Percentiles rank a stretch among this genome's conserved stretches.
phyloP scores from a whole-genome alignment of 2,329 filamentous ascomycete genomes.

The Aspergillus phoenicis region DNA sequence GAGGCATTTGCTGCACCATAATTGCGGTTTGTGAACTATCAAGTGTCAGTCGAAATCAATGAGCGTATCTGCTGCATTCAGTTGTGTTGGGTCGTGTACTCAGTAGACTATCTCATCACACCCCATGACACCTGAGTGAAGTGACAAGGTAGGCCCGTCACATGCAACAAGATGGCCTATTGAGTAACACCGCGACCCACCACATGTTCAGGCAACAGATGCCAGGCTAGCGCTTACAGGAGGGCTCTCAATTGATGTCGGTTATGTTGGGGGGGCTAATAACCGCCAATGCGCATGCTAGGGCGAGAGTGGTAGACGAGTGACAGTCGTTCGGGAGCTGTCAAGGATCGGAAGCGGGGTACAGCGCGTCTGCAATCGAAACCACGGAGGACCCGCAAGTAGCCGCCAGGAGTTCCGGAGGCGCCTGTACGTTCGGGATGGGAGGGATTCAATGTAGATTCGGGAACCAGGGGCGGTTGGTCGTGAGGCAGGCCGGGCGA shows the following conservation, averaged over 20 bases:
- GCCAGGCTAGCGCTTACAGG: constrained; percentile 17
- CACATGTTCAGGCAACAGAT: constrained; percentile 6
- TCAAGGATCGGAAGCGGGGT: constrained; percentile 21
- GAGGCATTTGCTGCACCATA: constrained; percentile 49
- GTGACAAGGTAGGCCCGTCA: constrained; percentile 2
- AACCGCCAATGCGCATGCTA: constrained; percentile 10
- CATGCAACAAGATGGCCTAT: constrained; percentile 7
- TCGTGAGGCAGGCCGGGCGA: neutral
- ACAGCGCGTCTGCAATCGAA: constrained; percentile 16
- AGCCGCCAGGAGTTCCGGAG: constrained; percentile 5
- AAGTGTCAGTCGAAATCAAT: constrained; percentile 12
- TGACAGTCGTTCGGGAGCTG: constrained; percentile 8
- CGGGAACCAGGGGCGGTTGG: neutral
- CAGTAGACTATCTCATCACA: constrained; percentile 5
- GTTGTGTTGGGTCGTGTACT: neutral
- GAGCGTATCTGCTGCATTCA: neutral
- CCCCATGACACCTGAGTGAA: neutral
- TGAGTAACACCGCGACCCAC: constrained; percentile 1
- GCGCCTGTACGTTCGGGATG: neutral
- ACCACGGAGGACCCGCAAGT: constrained; percentile 12
- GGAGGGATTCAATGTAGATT: neutral
- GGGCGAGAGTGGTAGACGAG: constrained; percentile 7
- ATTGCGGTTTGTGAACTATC: constrained; percentile 14
- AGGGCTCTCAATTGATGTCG: neutral
- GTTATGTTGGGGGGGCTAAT: neutral